Base-by-base conservation (phyloP, 2,329 filamentous ascomycete genomes). In the Juglanconis oblonga region DNA sequence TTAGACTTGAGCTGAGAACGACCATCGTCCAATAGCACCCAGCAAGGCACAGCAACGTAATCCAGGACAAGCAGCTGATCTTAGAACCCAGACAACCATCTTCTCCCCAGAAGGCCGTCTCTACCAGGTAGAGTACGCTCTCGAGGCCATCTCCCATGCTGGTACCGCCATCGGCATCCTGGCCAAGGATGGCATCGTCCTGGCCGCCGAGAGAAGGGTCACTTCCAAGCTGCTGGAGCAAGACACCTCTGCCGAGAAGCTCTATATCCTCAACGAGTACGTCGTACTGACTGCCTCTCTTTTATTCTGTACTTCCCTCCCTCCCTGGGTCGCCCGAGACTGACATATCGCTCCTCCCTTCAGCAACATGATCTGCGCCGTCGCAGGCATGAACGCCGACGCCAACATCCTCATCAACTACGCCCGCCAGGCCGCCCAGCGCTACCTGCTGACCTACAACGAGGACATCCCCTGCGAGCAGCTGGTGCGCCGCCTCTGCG, bases 341-440 rank as follows among this genome's bases (percentile, higher is more conserved):
- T 67, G 59, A 67, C 45, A 36, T 13, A 31, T 47, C 33, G 8
- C 24, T 55, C 52, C 7, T 6, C 17, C 31, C 31, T 45, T 11
- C 67, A 98, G 94, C 81, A 99, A 99, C 83, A 99, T 99, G 96
- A 98, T 99, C 78, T 97, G 93, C 78, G 95, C 95, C 64, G 95
- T 99, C 62, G 95, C 95, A 70, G 95, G 95, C 73, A 98, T 99
- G 94, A 99, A 93, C 50, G 95, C 95, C 72, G 95, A 99, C 74
- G 95, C 95, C 76, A 99, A 99, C 82, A 99, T 99, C 77, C 92
- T 99, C 75, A 99, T 99, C 87, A 99, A 99, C 84, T 97, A 96
- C 79, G 96, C 95, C 74, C 92, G 95, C 70, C 92, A 97, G 85
- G 90, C 91, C 71, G 95, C 95, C 70, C 95, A 99, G 81, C 87